Conservation (phyloP, 495 filamentous ascomycete genomes). For the Aspergillus baeticus region DNA sequence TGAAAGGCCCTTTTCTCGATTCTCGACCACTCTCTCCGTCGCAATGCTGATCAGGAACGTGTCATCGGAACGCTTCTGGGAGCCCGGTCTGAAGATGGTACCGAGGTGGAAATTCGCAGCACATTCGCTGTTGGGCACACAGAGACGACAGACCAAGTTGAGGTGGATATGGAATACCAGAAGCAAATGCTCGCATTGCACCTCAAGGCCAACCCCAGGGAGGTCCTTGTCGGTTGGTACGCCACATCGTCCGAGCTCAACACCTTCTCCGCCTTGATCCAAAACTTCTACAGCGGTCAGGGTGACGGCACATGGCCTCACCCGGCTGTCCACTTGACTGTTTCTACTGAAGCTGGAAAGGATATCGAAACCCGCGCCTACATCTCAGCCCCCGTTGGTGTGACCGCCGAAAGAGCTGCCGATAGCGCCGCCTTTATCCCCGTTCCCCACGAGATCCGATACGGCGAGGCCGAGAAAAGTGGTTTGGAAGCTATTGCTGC, state of each 20-base stretch:
- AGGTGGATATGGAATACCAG: constrained; percentile 99
- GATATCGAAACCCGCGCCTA: constrained; percentile 86
- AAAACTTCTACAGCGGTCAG: constrained; percentile 98
- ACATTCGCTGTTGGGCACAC: constrained; percentile 98
- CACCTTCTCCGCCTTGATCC: constrained; percentile 95
- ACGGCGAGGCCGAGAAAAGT: constrained; percentile 86
- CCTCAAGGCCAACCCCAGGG: constrained; percentile 88
- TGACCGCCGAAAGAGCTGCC: constrained; percentile 88
- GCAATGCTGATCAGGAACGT: constrained; percentile 84
- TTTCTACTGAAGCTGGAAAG: constrained; percentile 80
- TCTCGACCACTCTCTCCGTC: constrained; percentile 91
- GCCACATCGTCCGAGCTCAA: constrained; percentile 94
- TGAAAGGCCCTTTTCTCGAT: constrained; percentile 89
- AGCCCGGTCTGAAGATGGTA: constrained; percentile 89
- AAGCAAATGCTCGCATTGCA: constrained; percentile 97
- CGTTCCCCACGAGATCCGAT: constrained; percentile 88
- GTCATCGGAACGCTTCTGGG: constrained; percentile 96
- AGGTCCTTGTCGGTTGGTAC: constrained; percentile 96
- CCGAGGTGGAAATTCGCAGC: constrained; percentile 90
- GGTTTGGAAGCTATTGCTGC: constrained; percentile 82
- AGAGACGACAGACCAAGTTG: constrained; percentile 96
- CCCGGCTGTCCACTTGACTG: constrained; percentile 93
- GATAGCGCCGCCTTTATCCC: constrained; percentile 96
- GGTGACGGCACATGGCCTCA: constrained; percentile 96
- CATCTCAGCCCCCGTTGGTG: constrained; percentile 91